Conservation (phyloP, 1,284 basidiomycete genomes). For the Flammula alnicola region DNA sequence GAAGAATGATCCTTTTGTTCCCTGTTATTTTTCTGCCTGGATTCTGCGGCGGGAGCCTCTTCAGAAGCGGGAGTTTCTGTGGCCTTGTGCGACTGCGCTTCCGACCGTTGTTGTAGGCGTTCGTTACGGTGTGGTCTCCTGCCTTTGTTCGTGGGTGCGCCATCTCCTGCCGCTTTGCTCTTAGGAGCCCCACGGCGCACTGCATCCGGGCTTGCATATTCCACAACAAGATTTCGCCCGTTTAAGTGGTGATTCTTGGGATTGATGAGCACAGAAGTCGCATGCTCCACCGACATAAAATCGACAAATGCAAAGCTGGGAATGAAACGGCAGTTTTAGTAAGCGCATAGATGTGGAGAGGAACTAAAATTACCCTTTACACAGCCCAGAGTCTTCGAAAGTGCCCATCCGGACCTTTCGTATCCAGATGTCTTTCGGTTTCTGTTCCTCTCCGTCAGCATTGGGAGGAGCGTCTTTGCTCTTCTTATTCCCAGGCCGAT, state of each 20-base stretch:
- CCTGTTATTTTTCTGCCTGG: background rate
- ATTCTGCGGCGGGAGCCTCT: background rate
- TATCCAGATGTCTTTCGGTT: conserved; percentile 65
- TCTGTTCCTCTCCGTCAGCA: conserved; percentile 30
- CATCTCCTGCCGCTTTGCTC: conserved; percentile 30
- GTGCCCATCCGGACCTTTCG: conserved; percentile 92
- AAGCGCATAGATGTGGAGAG: background rate
- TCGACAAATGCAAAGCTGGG: conserved; percentile 93
- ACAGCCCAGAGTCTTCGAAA: conserved; percentile 92
- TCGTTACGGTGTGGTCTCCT: conserved; percentile 15
- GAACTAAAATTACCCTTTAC: conserved; percentile 80
- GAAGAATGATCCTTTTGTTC: conserved; percentile 3
- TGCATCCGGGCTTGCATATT: conserved; percentile 87
- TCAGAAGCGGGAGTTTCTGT: background rate
- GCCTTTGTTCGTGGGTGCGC: conserved; percentile 15
- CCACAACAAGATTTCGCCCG: conserved; percentile 86
- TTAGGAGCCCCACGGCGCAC: conserved; percentile 70
- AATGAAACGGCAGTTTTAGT: conserved; percentile 1
- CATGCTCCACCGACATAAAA: conserved; percentile 79
- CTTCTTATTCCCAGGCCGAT: conserved; percentile 43
- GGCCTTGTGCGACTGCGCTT: background rate
- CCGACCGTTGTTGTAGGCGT: conserved; percentile 8
- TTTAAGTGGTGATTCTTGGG: conserved; percentile 84
- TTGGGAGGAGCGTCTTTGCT: conserved; percentile 27
- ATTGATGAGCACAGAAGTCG: conserved; percentile 85